phyloP scores from a whole-genome alignment of 2,329 filamentous ascomycete genomes.

The Epichloe uncinata region DNA sequence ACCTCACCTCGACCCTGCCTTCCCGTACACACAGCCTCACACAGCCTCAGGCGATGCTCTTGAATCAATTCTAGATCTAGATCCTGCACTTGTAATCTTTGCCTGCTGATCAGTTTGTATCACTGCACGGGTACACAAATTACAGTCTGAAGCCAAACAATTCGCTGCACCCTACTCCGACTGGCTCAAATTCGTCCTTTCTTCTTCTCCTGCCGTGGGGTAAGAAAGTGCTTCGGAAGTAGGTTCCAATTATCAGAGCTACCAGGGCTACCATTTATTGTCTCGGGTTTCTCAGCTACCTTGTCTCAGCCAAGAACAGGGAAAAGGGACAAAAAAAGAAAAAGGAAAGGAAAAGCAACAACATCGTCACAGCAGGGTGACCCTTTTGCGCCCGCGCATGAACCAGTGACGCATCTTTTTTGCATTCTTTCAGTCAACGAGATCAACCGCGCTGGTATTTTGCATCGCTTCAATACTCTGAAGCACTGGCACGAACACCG shows the following conservation, averaged over 20 bases:
- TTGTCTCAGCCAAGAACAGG: background rate
- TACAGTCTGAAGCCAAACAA: background rate
- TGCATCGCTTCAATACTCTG: background rate
- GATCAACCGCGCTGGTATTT: too few relatives aligned
- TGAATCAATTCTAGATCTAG: background rate
- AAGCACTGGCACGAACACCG: background rate
- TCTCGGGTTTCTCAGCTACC: background rate
- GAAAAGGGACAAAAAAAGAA: background rate
- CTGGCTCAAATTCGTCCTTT: slow-evolving; percentile 4
- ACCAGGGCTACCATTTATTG: background rate
- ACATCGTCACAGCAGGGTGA: background rate
- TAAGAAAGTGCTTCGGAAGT: too few relatives aligned
- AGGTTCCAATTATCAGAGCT: too few relatives aligned
- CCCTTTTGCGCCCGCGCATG: background rate
- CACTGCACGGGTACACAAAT: background rate
- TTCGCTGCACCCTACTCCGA: background rate
- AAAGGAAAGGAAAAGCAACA: background rate
- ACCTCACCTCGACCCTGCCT: background rate
- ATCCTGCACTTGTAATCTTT: background rate
- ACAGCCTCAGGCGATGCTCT: background rate
- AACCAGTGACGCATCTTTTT: background rate
- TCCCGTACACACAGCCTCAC: background rate
- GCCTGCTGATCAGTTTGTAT: background rate
- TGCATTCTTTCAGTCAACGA: background rate
- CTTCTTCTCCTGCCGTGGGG: background rate